Percentiles rank a stretch among this genome's conserved stretches.
These are phyloP conservation scores for Pestalotiopsis sp. DNA, from an alignment of 2,329 filamentous ascomycete genomes.

Conservation along the genomic window DNA sequence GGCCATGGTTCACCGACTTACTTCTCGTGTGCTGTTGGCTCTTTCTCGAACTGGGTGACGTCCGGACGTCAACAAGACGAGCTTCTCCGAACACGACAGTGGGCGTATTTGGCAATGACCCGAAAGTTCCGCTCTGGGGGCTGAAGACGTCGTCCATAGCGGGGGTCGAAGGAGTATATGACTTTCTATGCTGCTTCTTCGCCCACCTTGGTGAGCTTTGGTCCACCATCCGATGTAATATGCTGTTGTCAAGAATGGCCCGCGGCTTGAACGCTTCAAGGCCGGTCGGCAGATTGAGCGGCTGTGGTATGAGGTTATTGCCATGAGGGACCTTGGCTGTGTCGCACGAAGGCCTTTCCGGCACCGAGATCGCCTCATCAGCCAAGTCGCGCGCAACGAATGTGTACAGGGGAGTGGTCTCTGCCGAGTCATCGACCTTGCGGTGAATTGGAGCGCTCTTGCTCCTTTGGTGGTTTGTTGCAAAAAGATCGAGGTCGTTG, in stretches of 20 bases:
- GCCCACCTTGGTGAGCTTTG: background rate
- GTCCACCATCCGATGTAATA: background rate
- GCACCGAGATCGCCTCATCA: background rate
- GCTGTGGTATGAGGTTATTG: background rate
- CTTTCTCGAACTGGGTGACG: conserved; percentile 6
- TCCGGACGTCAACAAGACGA: conserved; percentile 25
- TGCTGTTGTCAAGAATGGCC: conserved; percentile 1
- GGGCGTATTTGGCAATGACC: conserved; percentile 26
- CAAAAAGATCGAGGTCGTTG: conserved; percentile 49
- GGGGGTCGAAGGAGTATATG: conserved; percentile 11
- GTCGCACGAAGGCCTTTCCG: background rate
- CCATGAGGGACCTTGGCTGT: background rate
- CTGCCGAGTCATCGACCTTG: conserved; percentile 43
- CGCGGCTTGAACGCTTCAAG: background rate
- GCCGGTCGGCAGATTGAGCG: background rate
- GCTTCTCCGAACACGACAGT: conserved; percentile 27
- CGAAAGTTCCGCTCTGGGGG: conserved; percentile 19
- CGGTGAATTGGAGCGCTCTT: conserved; percentile 51
- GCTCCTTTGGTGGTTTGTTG: conserved; percentile 43
- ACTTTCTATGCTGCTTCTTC: conserved; percentile 12
- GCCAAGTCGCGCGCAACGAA: conserved; percentile 37
- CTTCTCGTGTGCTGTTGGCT: conserved; percentile 18
- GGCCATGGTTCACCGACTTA: conserved; percentile 27
- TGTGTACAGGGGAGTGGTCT: conserved; percentile 49
- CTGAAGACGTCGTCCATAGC: conserved; percentile 18